Evolutionary conservation across 495 filamentous ascomycete genomes (phyloP), one percentile per base, ranked within the genome.

Genomic region (Penicillium daleae): DNA sequence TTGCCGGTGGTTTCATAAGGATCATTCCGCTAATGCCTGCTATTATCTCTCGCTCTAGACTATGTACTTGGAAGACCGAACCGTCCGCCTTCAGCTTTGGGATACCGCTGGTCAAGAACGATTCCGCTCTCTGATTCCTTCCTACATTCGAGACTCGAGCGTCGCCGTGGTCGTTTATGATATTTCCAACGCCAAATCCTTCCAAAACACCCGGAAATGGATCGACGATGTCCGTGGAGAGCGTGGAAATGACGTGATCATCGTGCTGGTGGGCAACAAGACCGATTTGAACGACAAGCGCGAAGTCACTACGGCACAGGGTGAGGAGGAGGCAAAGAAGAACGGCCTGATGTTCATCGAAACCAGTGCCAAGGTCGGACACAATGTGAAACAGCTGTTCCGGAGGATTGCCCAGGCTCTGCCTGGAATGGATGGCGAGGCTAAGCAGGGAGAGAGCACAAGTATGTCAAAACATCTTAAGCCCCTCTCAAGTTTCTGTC

Each of bases 21-120:
- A 21, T 7, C 3, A 21, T 35, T 31, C 8, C 31, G 35, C 33
- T 56, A 31, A 56, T 8, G 2, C 12, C 10, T 19, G 6, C 13
- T 17, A 5, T 44, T 31, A 13, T 21, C 6, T 17, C 59, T 50
- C 21, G 58, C 35, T 54, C 29, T 62, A 96, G 92, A 99, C 95
- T 26, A 99, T 99, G 95, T 99, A 99, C 78, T 90, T 99, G 48
- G 95, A 99, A 83, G 95, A 99, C 77, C 87, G 95, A 68, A 99
- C 95, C 39, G 96, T 99, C 37, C 92, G 95, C 68, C 83, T 99
- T 74, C 95, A 99, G 66, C 87, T 99, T 62, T 99, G 95, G 95
- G 95, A 99, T 74, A 99, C 95, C 6, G 95, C 95, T 48, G 95
- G 95, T 54, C 95, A 99, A 74, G 95, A 99, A 78, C 86, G 95